These are phyloP conservation scores for Eucalyptus camaldulensis DNA, from an alignment of 345 rosid species.

Conservation along the genomic window DNA sequence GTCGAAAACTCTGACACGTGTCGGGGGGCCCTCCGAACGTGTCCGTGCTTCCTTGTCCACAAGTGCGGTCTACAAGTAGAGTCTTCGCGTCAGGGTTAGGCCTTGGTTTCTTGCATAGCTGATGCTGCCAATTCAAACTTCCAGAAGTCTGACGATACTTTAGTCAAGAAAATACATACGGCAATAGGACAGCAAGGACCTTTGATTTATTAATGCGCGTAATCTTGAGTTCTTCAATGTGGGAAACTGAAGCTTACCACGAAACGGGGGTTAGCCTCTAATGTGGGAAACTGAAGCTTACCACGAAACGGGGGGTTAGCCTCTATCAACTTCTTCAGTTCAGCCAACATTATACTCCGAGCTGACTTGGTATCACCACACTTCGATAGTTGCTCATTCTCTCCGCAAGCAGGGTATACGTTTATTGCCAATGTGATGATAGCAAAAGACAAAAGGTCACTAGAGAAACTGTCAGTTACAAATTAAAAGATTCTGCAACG, in stretches of 20 bases:
- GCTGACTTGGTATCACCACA: conserved; percentile 80
- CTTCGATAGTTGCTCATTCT: conserved; percentile 73
- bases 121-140: conserved; percentile 91
- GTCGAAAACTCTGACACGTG: too few relatives aligned
- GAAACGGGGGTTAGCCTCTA: conserved; percentile 78
- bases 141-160: not conserved
- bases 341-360: conserved; percentile 69
- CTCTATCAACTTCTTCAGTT: conserved; percentile 72
- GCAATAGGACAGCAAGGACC: conserved; percentile 18
- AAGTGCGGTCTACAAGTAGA: conserved; percentile 54
- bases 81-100: conserved; percentile 67
- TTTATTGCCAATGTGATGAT: not conserved
- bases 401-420: conserved; percentile 13
- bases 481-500: not conserved
- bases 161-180: not conserved
- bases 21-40: too few relatives aligned
- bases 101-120: conserved; percentile 75
- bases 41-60: not conserved
- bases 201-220: conserved; percentile 68
- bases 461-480: not conserved
- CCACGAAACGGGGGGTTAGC: conserved; percentile 78
- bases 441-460: not conserved
- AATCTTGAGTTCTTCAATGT: conserved; percentile 62
- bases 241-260: conserved; percentile 81
- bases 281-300: conserved; percentile 71